Base-by-base conservation (phyloP, 2,329 filamentous ascomycete species). In the Teratosphaeria gauchensis region DNA sequence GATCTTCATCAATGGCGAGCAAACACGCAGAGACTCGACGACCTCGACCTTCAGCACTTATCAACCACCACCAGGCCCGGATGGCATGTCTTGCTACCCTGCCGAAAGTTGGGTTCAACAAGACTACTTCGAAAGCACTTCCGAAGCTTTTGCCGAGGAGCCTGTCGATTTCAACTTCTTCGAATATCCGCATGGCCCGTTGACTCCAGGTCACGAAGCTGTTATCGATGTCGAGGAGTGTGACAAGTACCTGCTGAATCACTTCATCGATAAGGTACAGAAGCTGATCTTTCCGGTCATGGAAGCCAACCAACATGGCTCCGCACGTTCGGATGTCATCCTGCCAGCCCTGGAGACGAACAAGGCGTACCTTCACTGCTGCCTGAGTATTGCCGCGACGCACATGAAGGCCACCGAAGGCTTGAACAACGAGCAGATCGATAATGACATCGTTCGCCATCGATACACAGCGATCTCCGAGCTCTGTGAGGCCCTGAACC, bases 31-130 rank as follows among this genome's bases (percentile, higher is more conserved):
- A 65, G 92, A 96, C 75, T 95, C 91, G 12, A 90, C 90, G 33
- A 86, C 91, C 42, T 95, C 92, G 0, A 95, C 91, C 28, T 96
- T 95, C 75, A 95, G 87, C 81, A 92, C 90, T n/a, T 94, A 86
- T 72, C 87, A 90, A 68, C 85, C 86, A 24, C 90, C 90, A 16
- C 88, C 89, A 32, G 84, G 87, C 28, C 78, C 85, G 1, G 85
- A 88, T 60, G 61, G 81, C 89, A 56, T 84, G 84, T 14, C 66
- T 7, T 82, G 83, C 0, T 82, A 85, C 63, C 80, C 82, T 38
- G 80, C 81, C 24, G 83, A 86, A 53, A 85, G 85, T 62, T 91
- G 89, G 79, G 84, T 90, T 74, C 82, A 86, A 57, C 84, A 90
- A 66, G 84, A 87, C 64, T 82, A 84, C 63, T 88, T 85, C 71